Evolutionary conservation across 2,329 filamentous ascomycete species (phyloP).

Genomic region (Hymenotorrendiella dingleyae): DNA sequence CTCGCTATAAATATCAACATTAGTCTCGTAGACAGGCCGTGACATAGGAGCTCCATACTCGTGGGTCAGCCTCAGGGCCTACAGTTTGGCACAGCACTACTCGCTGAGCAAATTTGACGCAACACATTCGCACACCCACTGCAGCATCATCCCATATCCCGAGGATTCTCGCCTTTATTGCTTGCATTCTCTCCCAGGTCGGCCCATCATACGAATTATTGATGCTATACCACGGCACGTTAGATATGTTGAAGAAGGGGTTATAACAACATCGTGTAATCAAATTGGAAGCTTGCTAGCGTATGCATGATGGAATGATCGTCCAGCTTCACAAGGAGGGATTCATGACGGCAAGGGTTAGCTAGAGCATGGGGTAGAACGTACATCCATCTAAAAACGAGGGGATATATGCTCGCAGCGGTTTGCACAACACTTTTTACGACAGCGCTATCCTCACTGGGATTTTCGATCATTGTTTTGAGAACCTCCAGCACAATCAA

Average conservation of each 20-base stretch:
- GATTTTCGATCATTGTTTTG: slow-evolving; percentile 61
- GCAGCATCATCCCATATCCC: slow-evolving; percentile 78
- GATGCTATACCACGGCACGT: slow-evolving; percentile 52
- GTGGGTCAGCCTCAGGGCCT: slow-evolving; percentile 73
- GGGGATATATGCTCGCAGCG: slow-evolving; percentile 85
- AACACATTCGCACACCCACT: slow-evolving; percentile 79
- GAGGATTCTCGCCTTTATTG: slow-evolving; percentile 85
- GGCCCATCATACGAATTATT: slow-evolving; percentile 75
- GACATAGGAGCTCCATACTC: slow-evolving; percentile 50
- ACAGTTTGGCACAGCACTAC: slow-evolving; percentile 88
- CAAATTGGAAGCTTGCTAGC: too few relatives aligned
- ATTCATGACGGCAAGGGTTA: background rate
- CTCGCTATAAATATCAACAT: slow-evolving; percentile 42
- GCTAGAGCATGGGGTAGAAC: slow-evolving; percentile 37
- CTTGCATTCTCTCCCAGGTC: slow-evolving; percentile 81
- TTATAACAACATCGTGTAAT: too few relatives aligned
- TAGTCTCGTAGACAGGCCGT: slow-evolving; percentile 4
- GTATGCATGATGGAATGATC: too few relatives aligned
- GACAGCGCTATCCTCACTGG: slow-evolving; percentile 72
- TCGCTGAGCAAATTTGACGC: slow-evolving; percentile 94
- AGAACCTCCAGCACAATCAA: slow-evolving; percentile 74
- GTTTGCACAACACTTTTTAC: slow-evolving; percentile 83
- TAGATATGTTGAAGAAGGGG: slow-evolving; percentile 22
- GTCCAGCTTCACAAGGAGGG: too few relatives aligned
- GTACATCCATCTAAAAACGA: slow-evolving; percentile 92